Percentiles rank a stretch among this genome's conserved stretches.
Conservation (phyloP, 2,329 filamentous ascomycete genomes). For the Mycosphaerelloides madeirae region DNA sequence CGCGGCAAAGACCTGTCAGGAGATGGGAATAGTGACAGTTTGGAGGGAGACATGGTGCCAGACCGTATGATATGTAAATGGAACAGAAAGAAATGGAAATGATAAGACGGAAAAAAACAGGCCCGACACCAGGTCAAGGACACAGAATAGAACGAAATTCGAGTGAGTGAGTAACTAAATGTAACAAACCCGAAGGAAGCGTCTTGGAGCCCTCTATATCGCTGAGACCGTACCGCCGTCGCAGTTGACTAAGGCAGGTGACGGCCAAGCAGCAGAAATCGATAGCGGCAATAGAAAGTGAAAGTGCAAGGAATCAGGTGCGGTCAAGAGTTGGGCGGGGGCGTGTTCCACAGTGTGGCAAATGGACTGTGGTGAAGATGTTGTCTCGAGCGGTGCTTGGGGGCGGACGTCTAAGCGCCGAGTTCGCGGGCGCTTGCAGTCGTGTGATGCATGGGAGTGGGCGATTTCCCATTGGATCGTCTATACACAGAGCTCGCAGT, state of each 20-base stretch:
- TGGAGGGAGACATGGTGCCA: constrained; percentile 20
- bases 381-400: constrained; percentile 7
- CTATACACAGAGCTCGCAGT: background rate
- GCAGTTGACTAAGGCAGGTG: background rate
- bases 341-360: constrained; percentile 5
- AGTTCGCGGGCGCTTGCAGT: constrained; percentile 14
- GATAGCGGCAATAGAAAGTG: constrained; percentile 7
- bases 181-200: constrained; percentile 8
- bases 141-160: constrained; percentile 1
- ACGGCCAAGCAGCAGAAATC: constrained; percentile 3
- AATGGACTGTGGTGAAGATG: constrained; percentile 19
- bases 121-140: constrained; percentile 8
- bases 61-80: constrained; percentile 6
- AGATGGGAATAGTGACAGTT: constrained; percentile 19
- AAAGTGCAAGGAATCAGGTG: constrained; percentile 8
- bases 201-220: constrained; percentile 10
- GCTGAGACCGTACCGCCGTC: background rate
- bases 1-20: constrained; percentile 10
- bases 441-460: background rate
- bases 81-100: background rate
- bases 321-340: constrained; percentile 1
- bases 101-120: constrained; percentile 5
- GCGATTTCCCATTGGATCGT: background rate
- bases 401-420: constrained; percentile 21
- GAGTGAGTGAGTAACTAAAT: constrained; percentile 7